Evolutionary conservation across 2,329 filamentous ascomycete genomes (phyloP).

Genomic region (Plectosphaerella sp.): DNA sequence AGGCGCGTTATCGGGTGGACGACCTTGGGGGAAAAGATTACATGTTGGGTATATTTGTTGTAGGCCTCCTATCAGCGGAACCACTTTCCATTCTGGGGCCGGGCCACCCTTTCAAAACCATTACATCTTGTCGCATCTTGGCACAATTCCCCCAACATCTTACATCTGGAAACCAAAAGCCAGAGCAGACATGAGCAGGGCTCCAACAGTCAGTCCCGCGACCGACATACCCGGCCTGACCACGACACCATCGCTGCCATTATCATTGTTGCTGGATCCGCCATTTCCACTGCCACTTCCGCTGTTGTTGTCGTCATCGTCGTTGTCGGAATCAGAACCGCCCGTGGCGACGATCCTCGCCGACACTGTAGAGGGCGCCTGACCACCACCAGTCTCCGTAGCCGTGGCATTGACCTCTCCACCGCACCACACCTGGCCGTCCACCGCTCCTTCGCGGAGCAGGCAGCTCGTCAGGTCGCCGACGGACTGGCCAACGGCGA

Average conservation of each 20-base stretch:
- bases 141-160: neutral
- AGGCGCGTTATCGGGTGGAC: too few relatives aligned
- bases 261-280: neutral
- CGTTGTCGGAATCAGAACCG: conserved; percentile 1
- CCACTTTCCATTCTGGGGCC: too few relatives aligned
- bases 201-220: conserved; percentile 27
- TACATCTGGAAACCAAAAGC: conserved; percentile 14
- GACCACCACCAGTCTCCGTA: conserved; percentile 24
- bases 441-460: conserved; percentile 27
- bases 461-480: conserved; percentile 30
- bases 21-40: too few relatives aligned
- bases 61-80: too few relatives aligned
- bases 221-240: conserved; percentile 18
- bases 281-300: conserved; percentile 7
- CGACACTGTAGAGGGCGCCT: conserved; percentile 22
- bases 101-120: neutral
- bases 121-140: conserved; percentile 6
- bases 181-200: conserved; percentile 28
- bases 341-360: conserved; percentile 24
- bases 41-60: too few relatives aligned
- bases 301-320: conserved; percentile 1
- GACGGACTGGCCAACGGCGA: conserved; percentile 24
- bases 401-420: conserved; percentile 28
- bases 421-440: conserved; percentile 39
- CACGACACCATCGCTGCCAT: neutral